Evolutionary conservation across 2,329 filamentous ascomycete species (phyloP), one percentile per base, ranked within the genome.

Genomic region (Stromatinia cepivora): DNA sequence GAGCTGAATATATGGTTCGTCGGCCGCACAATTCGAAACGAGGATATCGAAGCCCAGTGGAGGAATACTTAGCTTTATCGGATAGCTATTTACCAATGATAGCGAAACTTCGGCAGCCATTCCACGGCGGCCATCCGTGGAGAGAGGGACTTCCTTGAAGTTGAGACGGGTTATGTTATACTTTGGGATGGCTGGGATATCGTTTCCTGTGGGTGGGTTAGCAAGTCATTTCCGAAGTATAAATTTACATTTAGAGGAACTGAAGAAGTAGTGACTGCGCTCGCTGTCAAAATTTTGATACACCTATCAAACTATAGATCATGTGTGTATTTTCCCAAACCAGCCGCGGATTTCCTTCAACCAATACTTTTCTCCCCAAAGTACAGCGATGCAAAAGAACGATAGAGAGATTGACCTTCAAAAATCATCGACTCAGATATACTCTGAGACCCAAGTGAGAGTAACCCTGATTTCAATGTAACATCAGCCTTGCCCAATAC

Each of bases 91-190:
- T 75, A 86, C 83, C 36, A 92, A 84, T 17, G 85, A 83, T 39
- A 97, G 79, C 46, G 91, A 88, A 39, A 93, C 89, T 80, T 97
- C 92, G 56, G 92, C 93, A 58, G 87, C 90, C 83, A 99, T 90
- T 17, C 89, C 91, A 77, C 75, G 70, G 78, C 80, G 72, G 81
- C 80, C 72, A 81, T 71, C 56, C 72, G 87, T 62, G 73, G 87
- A 81, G 48, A 84, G 73, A 28, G 84, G 80, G 52, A 89, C 84
- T 79, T 99, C 94, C 75, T 89, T 86, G 75, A 98, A 88, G 75
- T 92, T 90, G 73, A 98, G 84, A 75, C 87, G 89, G 53, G 90
- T 89, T 76, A 99, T 91, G 76, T 93, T 90, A 82, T 97, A 93
- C 69, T 88, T 83, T 56, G 95, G 95, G 68, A 97, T 84, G 62